A percentile compares a stretch with the other conserved stretches of the same genome.
Evolutionary conservation across 2,329 filamentous ascomycete species (phyloP).

Genomic region (Ceratocystis colombiana): DNA sequence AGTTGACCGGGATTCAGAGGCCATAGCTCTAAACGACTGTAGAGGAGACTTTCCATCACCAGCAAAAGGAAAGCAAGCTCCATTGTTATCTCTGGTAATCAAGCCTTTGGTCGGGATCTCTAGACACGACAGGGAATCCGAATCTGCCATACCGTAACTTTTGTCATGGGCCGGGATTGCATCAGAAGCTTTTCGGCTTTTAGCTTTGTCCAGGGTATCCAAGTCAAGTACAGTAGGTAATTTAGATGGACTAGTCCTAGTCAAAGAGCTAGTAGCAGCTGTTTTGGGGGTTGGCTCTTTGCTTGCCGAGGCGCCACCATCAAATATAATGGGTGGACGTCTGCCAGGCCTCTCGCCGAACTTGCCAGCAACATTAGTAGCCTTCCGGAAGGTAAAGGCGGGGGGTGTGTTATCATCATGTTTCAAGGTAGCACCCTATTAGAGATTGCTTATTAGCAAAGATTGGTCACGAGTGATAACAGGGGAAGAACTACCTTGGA

Average conservation of each 20-base stretch:
- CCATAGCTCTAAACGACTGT: background rate
- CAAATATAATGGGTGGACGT: slow-evolving; percentile 12
- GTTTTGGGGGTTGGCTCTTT: background rate
- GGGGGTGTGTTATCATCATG: slow-evolving; percentile 6
- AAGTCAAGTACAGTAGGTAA: background rate
- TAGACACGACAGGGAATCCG: background rate
- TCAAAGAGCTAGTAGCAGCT: background rate
- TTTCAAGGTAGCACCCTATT: background rate
- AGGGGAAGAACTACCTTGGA: background rate
- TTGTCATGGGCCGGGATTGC: background rate
- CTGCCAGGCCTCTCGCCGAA: slow-evolving; percentile 19
- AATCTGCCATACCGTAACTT: background rate
- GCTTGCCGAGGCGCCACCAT: background rate
- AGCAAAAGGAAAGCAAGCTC: background rate
- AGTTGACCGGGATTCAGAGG: background rate
- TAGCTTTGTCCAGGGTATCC: background rate
- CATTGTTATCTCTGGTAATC: background rate
- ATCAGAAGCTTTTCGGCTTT: background rate
- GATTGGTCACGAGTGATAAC: too few relatives aligned
- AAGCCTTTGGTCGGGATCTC: background rate
- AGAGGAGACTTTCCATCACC: background rate
- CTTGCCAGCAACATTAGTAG: slow-evolving; percentile 24
- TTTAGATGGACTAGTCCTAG: background rate
- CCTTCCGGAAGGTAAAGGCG: slow-evolving; percentile 23
- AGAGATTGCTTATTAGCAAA: background rate